phyloP scores from a whole-genome alignment of 805 yeast species.

The Groenewaldozyma tartarivorans region DNA sequence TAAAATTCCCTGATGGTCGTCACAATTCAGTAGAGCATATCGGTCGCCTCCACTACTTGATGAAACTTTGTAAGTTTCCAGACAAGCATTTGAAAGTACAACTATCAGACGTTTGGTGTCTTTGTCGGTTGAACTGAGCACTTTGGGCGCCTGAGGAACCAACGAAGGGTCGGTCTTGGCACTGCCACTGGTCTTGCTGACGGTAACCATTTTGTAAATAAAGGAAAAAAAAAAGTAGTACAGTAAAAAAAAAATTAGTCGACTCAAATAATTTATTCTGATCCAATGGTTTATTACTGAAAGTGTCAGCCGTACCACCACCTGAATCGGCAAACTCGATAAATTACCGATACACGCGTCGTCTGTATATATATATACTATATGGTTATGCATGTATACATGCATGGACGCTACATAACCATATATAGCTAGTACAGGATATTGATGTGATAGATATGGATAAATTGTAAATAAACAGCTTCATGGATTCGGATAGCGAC shows the following conservation, averaged over 20 bases:
- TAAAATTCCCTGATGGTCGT: slow-evolving; percentile 92
- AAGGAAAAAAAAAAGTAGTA: neutral
- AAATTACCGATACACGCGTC: no score
- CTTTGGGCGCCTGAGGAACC: slow-evolving; percentile 80
- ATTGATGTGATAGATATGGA: no score
- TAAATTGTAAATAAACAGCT: no score
- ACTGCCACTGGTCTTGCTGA: slow-evolving; percentile 18
- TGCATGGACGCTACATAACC: no score
- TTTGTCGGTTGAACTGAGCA: slow-evolving; percentile 77
- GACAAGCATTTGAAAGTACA: slow-evolving; percentile 91
- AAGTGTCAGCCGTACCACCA: no score
- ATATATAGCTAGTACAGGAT: no score
- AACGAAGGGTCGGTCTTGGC: slow-evolving; percentile 47
- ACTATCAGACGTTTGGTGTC: slow-evolving; percentile 80
- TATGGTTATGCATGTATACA: no score
- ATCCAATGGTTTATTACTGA: no score
- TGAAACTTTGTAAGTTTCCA: slow-evolving; percentile 87
- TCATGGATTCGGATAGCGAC: slow-evolving; percentile 13
- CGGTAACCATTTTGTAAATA: no score
- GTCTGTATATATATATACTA: no score
- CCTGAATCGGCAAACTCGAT: no score
- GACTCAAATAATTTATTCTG: neutral
- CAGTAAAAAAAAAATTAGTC: neutral
- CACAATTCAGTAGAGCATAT: slow-evolving; percentile 90
- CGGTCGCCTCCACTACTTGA: slow-evolving; percentile 81